These are phyloP conservation scores for Centella asiatica DNA, from an alignment of 129 eudicot species.

Conservation along the genomic window DNA sequence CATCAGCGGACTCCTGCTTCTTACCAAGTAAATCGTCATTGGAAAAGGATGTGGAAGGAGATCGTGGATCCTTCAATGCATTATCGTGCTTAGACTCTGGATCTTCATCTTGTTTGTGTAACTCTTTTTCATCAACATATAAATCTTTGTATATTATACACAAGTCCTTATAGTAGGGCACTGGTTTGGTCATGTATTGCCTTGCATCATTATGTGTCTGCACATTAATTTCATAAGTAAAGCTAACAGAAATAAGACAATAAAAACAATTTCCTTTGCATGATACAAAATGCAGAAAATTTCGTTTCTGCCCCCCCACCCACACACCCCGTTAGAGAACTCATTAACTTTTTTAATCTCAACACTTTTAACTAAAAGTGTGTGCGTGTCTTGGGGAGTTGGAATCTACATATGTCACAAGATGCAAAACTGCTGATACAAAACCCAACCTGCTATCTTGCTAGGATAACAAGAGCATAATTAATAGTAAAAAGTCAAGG, in stretches of 20 bases:
- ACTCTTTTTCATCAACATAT: constrained; percentile 18
- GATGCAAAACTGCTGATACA: too few relatives aligned
- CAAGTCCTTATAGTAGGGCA: constrained; percentile 36
- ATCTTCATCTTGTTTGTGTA: constrained; percentile 12
- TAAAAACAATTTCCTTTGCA: too few relatives aligned
- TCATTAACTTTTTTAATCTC: too few relatives aligned
- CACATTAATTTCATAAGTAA: constrained; percentile 1
- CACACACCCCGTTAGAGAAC: too few relatives aligned
- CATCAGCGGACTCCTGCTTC: constrained; percentile 21
- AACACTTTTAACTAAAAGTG: too few relatives aligned
- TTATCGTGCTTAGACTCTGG: background rate
- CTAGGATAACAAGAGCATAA: background rate
- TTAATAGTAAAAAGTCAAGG: background rate
- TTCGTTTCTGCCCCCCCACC: too few relatives aligned
- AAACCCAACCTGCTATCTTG: background rate
- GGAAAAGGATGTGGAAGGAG: constrained; percentile 21
- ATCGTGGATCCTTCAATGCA: background rate
- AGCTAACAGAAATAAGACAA: background rate
- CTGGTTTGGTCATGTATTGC: constrained; percentile 47
- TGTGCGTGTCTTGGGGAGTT: too few relatives aligned
- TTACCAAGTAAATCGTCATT: constrained; percentile 12
- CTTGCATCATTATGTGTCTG: constrained; percentile 43
- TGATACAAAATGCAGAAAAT: too few relatives aligned
- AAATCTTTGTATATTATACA: constrained; percentile 28
- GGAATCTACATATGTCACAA: too few relatives aligned